A percentile compares a stretch with the other conserved stretches of the same genome.
Evolutionary conservation across 148 eudicot species (phyloP).

Genomic region (Fagopyrum tataricum): DNA sequence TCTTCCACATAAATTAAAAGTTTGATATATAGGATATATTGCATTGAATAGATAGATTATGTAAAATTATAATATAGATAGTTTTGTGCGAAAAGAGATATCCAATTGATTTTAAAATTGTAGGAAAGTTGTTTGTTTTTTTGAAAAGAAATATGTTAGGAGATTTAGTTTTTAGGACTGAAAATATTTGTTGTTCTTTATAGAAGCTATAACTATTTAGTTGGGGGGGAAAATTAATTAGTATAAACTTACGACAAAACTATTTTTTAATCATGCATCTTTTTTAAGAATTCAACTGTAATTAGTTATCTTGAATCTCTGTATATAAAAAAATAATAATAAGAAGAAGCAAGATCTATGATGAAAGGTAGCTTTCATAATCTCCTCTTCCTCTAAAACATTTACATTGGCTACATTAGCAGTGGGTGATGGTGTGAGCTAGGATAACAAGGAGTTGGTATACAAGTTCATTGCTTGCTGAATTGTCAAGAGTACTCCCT

Average conservation of each 20-base stretch:
- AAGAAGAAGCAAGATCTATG: too few relatives aligned
- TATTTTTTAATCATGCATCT: background rate
- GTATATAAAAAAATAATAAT: too few relatives aligned
- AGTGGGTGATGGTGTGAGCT: background rate
- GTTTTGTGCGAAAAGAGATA: too few relatives aligned
- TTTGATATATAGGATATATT: too few relatives aligned
- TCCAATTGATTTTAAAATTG: too few relatives aligned
- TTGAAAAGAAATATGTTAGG: background rate
- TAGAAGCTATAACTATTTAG: background rate
- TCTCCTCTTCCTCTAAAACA: background rate
- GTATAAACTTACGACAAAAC: background rate
- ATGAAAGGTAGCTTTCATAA: background rate
- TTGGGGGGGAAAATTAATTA: background rate
- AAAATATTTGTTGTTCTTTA: background rate
- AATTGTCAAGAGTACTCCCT: background rate
- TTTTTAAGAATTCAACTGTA: background rate
- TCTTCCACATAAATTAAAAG: too few relatives aligned
- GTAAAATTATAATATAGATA: too few relatives aligned
- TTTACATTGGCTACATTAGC: background rate
- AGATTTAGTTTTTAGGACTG: background rate
- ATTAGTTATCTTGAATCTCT: background rate
- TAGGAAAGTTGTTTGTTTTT: background rate
- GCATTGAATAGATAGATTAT: too few relatives aligned
- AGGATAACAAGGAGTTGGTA: background rate
- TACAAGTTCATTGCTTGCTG: background rate